Conservation (phyloP, 805 yeast species). For the Hanseniaspora clermontiae region DNA sequence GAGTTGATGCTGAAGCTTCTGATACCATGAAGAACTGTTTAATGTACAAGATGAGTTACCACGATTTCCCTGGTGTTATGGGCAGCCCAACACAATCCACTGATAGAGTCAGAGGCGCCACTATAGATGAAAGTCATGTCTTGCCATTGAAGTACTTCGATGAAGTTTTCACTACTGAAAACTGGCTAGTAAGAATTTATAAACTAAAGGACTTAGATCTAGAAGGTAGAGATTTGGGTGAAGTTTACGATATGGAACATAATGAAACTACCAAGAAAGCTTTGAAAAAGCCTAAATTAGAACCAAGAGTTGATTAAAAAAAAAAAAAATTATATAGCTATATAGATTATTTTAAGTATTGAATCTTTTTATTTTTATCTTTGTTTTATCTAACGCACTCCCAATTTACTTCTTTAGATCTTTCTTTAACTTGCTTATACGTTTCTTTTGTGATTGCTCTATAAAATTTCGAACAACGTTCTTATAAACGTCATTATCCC, state of each 20-base stretch:
- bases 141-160: slow-evolving; percentile 63
- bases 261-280: slow-evolving; percentile 28
- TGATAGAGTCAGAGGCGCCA: slow-evolving; percentile 85
- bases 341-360: too few relatives aligned
- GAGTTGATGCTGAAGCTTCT: slow-evolving; percentile 71
- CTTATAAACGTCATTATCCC: slow-evolving; percentile 68
- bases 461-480: slow-evolving; percentile 79
- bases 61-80: slow-evolving; percentile 66
- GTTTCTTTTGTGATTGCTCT: slow-evolving; percentile 75
- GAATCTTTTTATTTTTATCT: slow-evolving; percentile 14
- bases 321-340: background rate
- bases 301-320: slow-evolving; percentile 29
- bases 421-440: slow-evolving; percentile 37
- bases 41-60: slow-evolving; percentile 89
- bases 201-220: slow-evolving; percentile 80
- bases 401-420: slow-evolving; percentile 20
- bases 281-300: slow-evolving; percentile 44
- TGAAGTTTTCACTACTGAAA: slow-evolving; percentile 89
- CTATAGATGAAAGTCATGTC: slow-evolving; percentile 40
- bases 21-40: slow-evolving; percentile 76
- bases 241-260: slow-evolving; percentile 44
- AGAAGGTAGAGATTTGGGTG: slow-evolving; percentile 64
- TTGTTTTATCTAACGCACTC: too few relatives aligned
- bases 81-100: slow-evolving; percentile 40
- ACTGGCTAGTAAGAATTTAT: slow-evolving; percentile 92